phyloP scores from a whole-genome alignment of 192 early-diverging fungal species.

The Linnemannia hyalina region DNA sequence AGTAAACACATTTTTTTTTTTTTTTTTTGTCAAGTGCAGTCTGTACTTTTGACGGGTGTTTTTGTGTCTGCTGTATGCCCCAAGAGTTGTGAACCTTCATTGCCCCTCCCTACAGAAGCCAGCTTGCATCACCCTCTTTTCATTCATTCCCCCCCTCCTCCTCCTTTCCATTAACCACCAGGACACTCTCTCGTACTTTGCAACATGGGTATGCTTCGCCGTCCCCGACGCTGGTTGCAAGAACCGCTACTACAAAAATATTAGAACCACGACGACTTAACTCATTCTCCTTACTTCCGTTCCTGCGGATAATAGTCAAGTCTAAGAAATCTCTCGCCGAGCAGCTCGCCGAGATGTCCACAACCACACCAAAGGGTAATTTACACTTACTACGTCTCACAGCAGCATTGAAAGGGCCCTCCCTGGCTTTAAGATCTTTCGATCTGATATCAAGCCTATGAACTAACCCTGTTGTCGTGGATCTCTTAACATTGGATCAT shows the following conservation, averaged over 20 bases:
- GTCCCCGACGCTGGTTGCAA: neutral
- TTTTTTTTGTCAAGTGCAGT: neutral
- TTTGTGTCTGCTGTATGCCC: neutral
- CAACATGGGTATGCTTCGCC: neutral
- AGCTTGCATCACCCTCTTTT: neutral
- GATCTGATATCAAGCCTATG: neutral
- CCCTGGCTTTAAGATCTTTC: neutral
- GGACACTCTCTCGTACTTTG: neutral
- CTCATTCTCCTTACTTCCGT: neutral
- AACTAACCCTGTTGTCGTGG: neutral
- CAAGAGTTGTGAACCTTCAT: neutral
- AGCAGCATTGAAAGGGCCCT: neutral
- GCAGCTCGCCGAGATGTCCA: conserved; percentile 65
- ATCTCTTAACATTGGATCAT: conserved; percentile 1
- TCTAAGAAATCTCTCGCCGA: conserved; percentile 63
- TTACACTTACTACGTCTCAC: neutral
- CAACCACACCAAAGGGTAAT: conserved; percentile 68
- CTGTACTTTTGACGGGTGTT: neutral
- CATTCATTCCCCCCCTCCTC: neutral
- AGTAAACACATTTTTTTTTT: conserved; percentile 11
- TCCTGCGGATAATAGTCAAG: conserved; percentile 25
- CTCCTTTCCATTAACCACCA: neutral
- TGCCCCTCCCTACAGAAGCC: neutral
- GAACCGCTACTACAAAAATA: neutral
- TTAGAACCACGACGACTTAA: neutral